Base-by-base conservation (phyloP, 257 asterid genomes). In the Solanum corneliomulleri region DNA sequence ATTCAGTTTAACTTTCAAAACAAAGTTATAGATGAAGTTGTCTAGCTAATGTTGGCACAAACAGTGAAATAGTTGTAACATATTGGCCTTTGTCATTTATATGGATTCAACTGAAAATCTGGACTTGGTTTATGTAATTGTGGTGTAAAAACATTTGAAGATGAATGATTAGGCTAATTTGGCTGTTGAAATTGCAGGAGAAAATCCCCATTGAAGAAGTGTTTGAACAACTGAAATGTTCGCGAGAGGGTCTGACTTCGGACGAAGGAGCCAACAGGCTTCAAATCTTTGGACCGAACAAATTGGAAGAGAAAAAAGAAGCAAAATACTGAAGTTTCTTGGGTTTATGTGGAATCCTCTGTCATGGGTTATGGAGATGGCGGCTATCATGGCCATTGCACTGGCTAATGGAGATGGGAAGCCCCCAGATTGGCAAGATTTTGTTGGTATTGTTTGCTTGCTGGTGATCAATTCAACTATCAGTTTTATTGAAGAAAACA, bases 341-440 rank as follows among this genome's bases (percentile, higher is more conserved):
- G 98, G 99, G 72, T 95, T 97, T 82, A 97, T 97, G 99, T 97
- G 99, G 99, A 97, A 97, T 87, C 99, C 99, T 31, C 98, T 97
- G 76, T 97, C 99, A 66, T 97, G 98, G 99, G 99, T 97, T 86
- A 97, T 97, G 99, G 99, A 97, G 88, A 97, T 98, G 87, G 98
- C 99, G 1, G 99, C 99, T 41, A 20, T 97, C 4, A 97, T 97
- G 99, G 99, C 99, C 39, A 97, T 97, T 88, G 98, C 92, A 2
- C 90, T 95, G 87, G 98, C 99, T 37, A 97, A 97, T 70, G 99
- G 99, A 75, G 93, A 94, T 3, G 99, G 99, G 70, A 91, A 91
- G 93, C 94, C 95, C 68, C 99, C 99, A 42, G 99, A 97, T 92
- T 97, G 99, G 99, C 99, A 94, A 76, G 99, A 97, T 75, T 97